Evolutionary conservation across 352 stramenopile species (phyloP).

Genomic region (Pythium aristosporum): DNA sequence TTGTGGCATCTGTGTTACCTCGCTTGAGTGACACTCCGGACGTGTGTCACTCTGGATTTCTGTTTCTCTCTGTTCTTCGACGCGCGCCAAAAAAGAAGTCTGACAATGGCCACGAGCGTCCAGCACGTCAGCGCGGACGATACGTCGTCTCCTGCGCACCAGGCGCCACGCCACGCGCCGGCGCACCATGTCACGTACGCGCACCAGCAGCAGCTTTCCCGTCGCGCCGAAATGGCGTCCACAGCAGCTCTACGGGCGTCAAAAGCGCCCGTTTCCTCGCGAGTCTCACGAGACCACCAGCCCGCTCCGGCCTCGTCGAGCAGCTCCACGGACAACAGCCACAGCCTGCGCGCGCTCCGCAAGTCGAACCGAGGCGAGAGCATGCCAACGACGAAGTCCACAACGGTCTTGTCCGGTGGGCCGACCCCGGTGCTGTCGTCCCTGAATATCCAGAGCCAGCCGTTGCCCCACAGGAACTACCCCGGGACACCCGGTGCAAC

Average conservation of each 20-base stretch:
- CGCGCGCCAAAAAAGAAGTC: neutral
- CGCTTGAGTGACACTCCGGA: neutral
- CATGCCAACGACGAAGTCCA: neutral
- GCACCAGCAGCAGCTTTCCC: neutral
- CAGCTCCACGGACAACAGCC: conserved; percentile 12
- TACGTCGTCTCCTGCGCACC: conserved; percentile 10
- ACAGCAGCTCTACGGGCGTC: conserved; percentile 1
- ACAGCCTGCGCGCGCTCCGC: conserved; percentile 13
- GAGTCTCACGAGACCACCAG: neutral
- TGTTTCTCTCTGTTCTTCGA: conserved; percentile 1
- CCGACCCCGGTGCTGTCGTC: conserved; percentile 3
- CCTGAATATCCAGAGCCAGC: conserved; percentile 21
- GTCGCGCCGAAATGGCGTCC: conserved; percentile 7
- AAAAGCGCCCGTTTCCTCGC: neutral
- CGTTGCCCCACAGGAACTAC: conserved; percentile 3
- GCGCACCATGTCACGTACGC: neutral
- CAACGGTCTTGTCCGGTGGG: neutral
- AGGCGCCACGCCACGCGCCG: neutral
- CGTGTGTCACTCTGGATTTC: neutral
- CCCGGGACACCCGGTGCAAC: conserved; percentile 19
- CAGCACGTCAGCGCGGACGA: neutral
- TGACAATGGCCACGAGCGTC: conserved; percentile 17
- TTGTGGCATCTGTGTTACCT: neutral
- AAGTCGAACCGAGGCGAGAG: conserved; percentile 14
- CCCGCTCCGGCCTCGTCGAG: neutral